Percentiles rank a stretch among this genome's conserved stretches.
Conservation (phyloP, 176 grass and related monocot species). For the Carex scoparia region DNA sequence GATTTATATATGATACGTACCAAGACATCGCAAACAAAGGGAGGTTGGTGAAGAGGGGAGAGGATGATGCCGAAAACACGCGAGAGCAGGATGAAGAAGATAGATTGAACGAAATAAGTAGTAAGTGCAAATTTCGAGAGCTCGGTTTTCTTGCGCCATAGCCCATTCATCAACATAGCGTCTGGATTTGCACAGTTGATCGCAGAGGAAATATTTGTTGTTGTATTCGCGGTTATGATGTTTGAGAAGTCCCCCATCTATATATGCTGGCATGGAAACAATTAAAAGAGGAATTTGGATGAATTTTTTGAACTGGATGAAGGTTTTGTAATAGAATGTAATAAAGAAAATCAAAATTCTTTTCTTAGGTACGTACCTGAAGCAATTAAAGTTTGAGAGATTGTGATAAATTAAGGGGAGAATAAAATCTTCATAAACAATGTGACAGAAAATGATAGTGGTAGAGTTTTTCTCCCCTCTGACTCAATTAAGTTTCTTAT, state of each 20-base stretch:
- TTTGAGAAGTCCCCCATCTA: background rate
- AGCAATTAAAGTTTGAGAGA: background rate
- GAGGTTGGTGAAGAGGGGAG: slow-evolving; percentile 17
- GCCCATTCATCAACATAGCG: slow-evolving; percentile 19
- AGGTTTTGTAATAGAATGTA: background rate
- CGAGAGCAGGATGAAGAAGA: slow-evolving; percentile 16
- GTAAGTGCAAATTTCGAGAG: slow-evolving; percentile 11
- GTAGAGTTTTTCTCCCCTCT: no score
- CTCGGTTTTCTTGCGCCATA: slow-evolving; percentile 5
- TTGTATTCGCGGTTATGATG: background rate
- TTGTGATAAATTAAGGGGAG: background rate
- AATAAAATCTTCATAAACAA: background rate
- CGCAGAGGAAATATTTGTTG: background rate
- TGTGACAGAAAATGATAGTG: background rate
- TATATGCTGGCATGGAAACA: background rate
- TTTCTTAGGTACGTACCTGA: background rate
- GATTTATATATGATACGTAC: background rate
- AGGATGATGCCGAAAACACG: slow-evolving; percentile 9
- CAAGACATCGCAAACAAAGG: slow-evolving; percentile 15
- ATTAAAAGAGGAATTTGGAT: background rate
- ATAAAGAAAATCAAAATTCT: background rate
- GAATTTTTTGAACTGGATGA: background rate
- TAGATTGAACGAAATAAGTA: slow-evolving; percentile 13
- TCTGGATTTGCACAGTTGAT: slow-evolving; percentile 9
- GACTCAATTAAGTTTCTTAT: background rate